Conservation (phyloP, 768 basidiomycete genomes). For the Albatrellus ellisii region DNA sequence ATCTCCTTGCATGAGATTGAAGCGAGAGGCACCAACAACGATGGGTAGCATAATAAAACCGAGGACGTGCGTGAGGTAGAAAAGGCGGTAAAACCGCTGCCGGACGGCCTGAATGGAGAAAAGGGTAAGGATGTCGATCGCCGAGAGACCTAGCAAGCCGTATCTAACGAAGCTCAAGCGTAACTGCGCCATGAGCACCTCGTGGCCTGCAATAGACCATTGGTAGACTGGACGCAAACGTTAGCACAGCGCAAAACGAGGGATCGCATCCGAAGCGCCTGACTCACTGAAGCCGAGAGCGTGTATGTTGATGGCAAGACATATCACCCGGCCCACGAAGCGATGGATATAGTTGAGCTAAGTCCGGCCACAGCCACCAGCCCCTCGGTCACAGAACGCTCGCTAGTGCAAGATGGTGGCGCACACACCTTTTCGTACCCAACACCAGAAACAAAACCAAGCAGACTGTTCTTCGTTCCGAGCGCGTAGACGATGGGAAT, state of each 20-base stretch:
- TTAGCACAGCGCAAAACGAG: not conserved
- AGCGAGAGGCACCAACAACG: conserved; percentile 15
- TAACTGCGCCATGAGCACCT: not conserved
- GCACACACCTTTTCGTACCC: conserved; percentile 33
- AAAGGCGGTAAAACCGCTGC: conserved; percentile 28
- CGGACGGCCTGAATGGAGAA: conserved; percentile 30
- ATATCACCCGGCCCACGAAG: conserved; percentile 31
- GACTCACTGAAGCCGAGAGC: conserved; percentile 26
- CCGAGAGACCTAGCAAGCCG: conserved; percentile 23
- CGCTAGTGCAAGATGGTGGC: not conserved
- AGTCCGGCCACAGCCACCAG: not conserved
- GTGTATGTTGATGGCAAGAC: conserved; percentile 29
- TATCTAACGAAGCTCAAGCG: conserved; percentile 1
- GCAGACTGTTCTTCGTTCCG: conserved; percentile 35
- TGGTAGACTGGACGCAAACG: conserved; percentile 3
- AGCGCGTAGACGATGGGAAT: conserved; percentile 31
- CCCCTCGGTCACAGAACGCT: not conserved
- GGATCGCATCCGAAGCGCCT: not conserved
- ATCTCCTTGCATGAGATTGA: not conserved
- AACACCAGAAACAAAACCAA: conserved; percentile 27
- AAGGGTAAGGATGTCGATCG: conserved; percentile 25
- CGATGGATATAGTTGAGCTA: conserved; percentile 45
- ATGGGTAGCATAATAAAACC: conserved; percentile 27
- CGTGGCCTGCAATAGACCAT: conserved; percentile 5
- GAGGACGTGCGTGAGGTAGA: conserved; percentile 28